Conservation (phyloP, 2,329 filamentous ascomycete species). For the Neofusicoccum sp. region DNA sequence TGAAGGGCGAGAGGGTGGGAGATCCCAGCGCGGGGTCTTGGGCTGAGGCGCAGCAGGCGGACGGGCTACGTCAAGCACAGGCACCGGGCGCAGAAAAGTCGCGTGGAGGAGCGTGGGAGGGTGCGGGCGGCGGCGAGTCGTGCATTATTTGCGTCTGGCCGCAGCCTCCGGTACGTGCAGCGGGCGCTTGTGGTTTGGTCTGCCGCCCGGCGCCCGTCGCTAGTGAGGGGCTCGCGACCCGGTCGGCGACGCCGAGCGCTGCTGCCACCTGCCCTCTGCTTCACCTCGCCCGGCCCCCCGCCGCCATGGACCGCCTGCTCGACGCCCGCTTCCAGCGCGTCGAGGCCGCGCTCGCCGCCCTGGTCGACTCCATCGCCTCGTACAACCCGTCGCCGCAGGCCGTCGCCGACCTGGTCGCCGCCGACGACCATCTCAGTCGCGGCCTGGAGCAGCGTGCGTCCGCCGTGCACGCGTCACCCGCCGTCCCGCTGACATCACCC, state of each 20-base stretch:
- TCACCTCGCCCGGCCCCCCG: background rate
- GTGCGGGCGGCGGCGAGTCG: background rate
- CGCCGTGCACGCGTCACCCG: background rate
- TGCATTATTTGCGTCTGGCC: conserved; percentile 6
- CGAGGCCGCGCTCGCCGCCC: conserved; percentile 55
- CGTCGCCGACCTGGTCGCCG: conserved; percentile 67
- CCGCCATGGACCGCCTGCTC: conserved; percentile 43
- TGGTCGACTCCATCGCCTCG: conserved; percentile 78
- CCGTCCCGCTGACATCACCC: conserved; percentile 4
- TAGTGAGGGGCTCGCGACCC: background rate
- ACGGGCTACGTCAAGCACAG: conserved; percentile 17
- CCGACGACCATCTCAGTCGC: conserved; percentile 65
- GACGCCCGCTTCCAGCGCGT: conserved; percentile 46
- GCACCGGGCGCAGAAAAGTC: conserved; percentile 7
- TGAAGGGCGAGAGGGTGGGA: conserved; percentile 14
- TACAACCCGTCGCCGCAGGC: conserved; percentile 72
- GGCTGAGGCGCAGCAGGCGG: conserved; percentile 23
- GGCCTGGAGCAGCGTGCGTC: conserved; percentile 63
- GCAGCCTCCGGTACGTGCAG: conserved; percentile 12
- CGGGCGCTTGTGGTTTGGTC: background rate
- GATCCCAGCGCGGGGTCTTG: conserved; percentile 18
- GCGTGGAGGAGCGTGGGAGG: conserved; percentile 9
- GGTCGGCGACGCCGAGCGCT: conserved; percentile 3
- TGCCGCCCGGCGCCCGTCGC: background rate
- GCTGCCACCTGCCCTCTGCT: background rate